Base-by-base conservation (phyloP, 768 basidiomycete genomes). In the Mycena galericulata region DNA sequence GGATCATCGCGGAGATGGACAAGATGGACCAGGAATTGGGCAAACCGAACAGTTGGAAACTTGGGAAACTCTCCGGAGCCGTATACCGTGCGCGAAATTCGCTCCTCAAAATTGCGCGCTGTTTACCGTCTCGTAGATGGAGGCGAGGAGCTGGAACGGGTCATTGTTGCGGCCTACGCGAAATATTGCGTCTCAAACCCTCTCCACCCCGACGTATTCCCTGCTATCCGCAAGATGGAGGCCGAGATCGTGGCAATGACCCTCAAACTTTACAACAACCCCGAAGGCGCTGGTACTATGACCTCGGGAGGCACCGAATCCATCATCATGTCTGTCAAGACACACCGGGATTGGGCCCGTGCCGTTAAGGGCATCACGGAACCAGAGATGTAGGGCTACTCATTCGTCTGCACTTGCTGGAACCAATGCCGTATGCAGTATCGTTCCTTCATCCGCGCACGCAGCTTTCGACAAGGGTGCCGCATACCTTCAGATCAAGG, bases 271-370 rank as follows among this genome's bases (percentile, higher is more conserved):
- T 98, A 92, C 82, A 90, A 94, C 75, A 90, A 92, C 70, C 92
- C 95, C 1, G 81, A 87, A 54, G 95, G 95, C 18, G 94, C 95
- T 14, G 97, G 97, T 15, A 91, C 90, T 8, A 98, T 97, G 79
- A 99, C 97, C 1, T 92, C 92, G 0, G 97, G 97, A 17, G 97
- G 97, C 8, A 99, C 97, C 0, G 97, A 99, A 77, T 94, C 93
- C 24, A 98, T 99, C 72, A 83, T 99, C 54, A 96, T 98, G 96
- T 90, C 96, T 2, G 86, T 95, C 71, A 98, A 98, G 83, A 93
- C 96, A 0, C 90, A 99, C 76, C 88, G 96, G 17, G 96, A 98
- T 71, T 98, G 97, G 94, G 97, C 95, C 8, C 82, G 86, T 49
- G 86, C 83, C 1, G 90, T 91, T 43, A 97, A 96, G 77, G 95